phyloP scores from a whole-genome alignment of 768 basidiomycete genomes.

The Lentinula boryana region DNA sequence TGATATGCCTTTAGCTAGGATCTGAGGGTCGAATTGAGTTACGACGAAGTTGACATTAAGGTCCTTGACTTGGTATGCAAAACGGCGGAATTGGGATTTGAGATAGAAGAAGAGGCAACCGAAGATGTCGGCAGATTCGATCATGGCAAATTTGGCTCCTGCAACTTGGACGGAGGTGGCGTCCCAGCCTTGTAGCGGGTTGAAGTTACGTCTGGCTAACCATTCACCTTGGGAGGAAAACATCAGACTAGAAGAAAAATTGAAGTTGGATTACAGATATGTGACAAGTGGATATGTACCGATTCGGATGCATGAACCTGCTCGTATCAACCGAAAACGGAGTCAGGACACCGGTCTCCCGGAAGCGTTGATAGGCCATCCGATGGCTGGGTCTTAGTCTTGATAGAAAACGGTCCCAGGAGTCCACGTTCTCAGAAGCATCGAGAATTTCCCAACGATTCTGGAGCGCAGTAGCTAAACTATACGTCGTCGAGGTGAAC shows the following conservation, averaged over 20 bases:
- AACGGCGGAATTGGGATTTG: constrained; percentile 32
- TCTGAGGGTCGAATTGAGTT: constrained; percentile 34
- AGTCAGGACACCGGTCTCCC: constrained; percentile 32
- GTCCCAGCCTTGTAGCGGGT: constrained; percentile 47
- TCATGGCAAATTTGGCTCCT: constrained; percentile 24
- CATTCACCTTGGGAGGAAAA: constrained; percentile 40
- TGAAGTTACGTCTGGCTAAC: constrained; percentile 32
- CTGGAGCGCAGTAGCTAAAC: constrained; percentile 21
- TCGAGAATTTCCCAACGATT: constrained; percentile 24
- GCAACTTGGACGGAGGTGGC: constrained; percentile 30
- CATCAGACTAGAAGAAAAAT: constrained; percentile 25
- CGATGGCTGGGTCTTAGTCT: constrained; percentile 36
- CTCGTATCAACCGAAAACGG: constrained; percentile 29
- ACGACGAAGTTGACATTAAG: constrained; percentile 30
- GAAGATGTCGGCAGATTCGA: constrained; percentile 30
- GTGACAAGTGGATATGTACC: constrained; percentile 16
- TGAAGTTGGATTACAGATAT: background rate
- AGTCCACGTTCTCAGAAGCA: constrained; percentile 32
- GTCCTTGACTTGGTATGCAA: constrained; percentile 28
- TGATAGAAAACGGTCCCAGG: constrained; percentile 32
- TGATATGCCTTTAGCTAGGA: constrained; percentile 35
- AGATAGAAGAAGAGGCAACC: constrained; percentile 40
- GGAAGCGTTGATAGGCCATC: constrained; percentile 26
- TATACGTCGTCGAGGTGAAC: constrained; percentile 24
- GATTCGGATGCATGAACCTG: constrained; percentile 31